Conservation (phyloP, 148 eudicot species). For the Camellia lanceoleosa region DNA sequence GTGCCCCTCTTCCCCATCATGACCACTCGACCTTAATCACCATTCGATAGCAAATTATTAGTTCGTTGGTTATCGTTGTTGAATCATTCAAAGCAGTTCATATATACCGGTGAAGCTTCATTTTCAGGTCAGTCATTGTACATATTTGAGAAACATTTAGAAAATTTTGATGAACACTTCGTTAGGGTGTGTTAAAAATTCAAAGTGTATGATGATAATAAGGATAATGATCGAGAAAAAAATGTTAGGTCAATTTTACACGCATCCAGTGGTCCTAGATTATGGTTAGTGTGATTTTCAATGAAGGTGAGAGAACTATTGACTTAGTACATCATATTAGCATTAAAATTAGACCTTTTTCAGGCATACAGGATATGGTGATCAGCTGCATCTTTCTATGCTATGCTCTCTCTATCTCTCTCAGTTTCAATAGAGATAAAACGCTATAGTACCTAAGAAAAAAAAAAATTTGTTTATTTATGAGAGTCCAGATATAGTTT, state of each 20-base stretch:
- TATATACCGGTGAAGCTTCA: background rate
- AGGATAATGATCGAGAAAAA: background rate
- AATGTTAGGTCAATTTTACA: background rate
- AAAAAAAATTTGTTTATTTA: background rate
- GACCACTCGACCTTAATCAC: constrained; percentile 58
- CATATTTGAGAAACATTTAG: background rate
- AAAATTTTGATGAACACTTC: background rate
- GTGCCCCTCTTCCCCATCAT: constrained; percentile 91
- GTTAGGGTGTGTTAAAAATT: background rate
- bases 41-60: background rate
- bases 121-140: constrained; percentile 3
- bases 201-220: background rate
- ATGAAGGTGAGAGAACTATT: background rate
- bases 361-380: background rate
- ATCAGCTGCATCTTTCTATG: background rate
- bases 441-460: background rate
- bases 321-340: background rate
- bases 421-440: background rate
- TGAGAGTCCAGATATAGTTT: background rate
- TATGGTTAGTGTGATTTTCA: background rate
- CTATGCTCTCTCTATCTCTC: background rate
- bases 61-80: background rate
- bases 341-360: background rate
- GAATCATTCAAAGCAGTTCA: background rate
- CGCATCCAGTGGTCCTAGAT: background rate